Base-by-base conservation (phyloP, 176 grass and related monocot genomes). In the Carex littledalei region DNA sequence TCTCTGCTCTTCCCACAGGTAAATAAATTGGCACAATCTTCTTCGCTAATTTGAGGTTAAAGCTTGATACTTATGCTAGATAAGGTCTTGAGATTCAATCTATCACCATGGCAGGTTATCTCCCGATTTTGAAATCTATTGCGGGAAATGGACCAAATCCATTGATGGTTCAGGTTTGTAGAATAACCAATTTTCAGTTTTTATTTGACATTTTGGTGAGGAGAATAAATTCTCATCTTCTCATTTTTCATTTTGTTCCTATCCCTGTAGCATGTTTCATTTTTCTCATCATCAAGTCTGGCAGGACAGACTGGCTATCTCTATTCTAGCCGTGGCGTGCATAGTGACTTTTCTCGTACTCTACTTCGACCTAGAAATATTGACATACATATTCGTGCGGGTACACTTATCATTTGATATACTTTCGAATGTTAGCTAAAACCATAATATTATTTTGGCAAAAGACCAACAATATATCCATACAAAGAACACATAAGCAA, bases 81-180 rank as follows among this genome's bases (percentile, higher is more conserved):
- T 26, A 26, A 26, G 24, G 24, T 26, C 24, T 26, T 26, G 1
- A 26, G 24, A 26, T 26, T 26, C 1, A 26, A 26, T 26, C 24
- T 26, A 1, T 26, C 0, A 26, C 24, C 0, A 26, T 26, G 24
- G n/a, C n/a, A n/a, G n/a, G n/a, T n/a, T n/a, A n/a, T n/a, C n/a
- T n/a, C n/a, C n/a, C n/a, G n/a, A n/a, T n/a, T n/a, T n/a, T n/a
- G n/a, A n/a, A n/a, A n/a, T n/a, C n/a, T n/a, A n/a, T n/a, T n/a
- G n/a, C n/a, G n/a, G 90, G 91, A 84, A 89, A 88, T 88, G 93
- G 91, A 15, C 93, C 96, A 81, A 99, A 95, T 87, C 93, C 93
- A 78, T 85, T 99, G 86, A 95, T 99, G 96, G 96, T 95, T 94
- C 93, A 91, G 84, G 96, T 99, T 68, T 87, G 86, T 86, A 16